Base-by-base conservation (phyloP, 1,284 basidiomycete species). In the Xerocomus minutiporus region DNA sequence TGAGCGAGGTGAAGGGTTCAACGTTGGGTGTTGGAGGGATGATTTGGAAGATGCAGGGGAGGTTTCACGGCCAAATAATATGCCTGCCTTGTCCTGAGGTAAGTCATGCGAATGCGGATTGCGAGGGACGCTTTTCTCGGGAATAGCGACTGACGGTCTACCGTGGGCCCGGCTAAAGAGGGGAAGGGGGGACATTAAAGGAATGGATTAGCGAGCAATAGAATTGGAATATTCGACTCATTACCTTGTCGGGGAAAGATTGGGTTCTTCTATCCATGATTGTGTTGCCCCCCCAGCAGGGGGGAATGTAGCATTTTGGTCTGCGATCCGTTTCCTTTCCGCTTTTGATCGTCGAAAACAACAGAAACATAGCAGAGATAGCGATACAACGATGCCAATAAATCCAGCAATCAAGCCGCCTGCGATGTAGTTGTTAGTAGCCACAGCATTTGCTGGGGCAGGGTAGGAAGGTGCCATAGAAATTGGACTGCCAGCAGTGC, bases 141-240 rank as follows among this genome's bases (percentile, higher is more conserved):
- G 86, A 53, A 85, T 71, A 32, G 80, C 59, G 48, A 84, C 71
- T 31, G 73, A 73, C 12, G 68, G 55, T 39, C 74, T 73, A 42
- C 82, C 54, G 44, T 74, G 70, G 5, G 65, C 61, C 46, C 79
- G 72, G 32, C 77, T 80, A 63, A 82, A 82, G 3, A 53, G 54
- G 63, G 57, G 36, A 38, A 20, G 38, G 31, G 12, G 31, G 31
- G 1, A 32, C 23, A 40, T 23, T 23, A 25, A 13, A 25, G 38
- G 25, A 23, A 12, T 28, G 20, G 12, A 17, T 66, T 17, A 61
- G 46, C 11, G 20, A 7, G 2, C 39, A 45, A 50, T 31, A 23
- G 1, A n/a, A 36, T 12, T 20, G 2, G 5, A n/a, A 50, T 23
- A 8, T 46, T 31, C 5, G 2, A 25, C 13, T n/a, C 12, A 36